These are phyloP conservation scores for Mycena latifolia DNA, from an alignment of 768 basidiomycete genomes.

Conservation along the genomic window DNA sequence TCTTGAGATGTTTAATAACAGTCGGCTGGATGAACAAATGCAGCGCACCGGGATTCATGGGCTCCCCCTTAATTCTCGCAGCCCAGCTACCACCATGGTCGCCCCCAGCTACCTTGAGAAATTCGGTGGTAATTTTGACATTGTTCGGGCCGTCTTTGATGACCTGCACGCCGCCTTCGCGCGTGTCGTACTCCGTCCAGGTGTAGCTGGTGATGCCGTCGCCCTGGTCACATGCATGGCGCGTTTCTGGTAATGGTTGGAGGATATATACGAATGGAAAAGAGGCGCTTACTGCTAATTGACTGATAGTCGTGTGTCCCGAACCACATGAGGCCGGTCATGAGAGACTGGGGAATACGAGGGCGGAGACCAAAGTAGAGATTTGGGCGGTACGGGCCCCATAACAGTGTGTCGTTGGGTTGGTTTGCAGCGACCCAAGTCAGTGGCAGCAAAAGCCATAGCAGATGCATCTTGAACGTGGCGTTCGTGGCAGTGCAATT, in stretches of 20 bases:
- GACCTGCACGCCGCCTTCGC: constrained; percentile 88
- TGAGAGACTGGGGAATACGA: constrained; percentile 86
- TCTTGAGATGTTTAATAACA: constrained; percentile 40
- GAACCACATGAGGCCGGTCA: constrained; percentile 96
- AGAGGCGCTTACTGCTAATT: constrained; percentile 62
- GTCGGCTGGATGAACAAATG: neutral
- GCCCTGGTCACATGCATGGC: constrained; percentile 91
- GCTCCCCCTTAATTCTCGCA: constrained; percentile 84
- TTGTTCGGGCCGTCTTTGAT: constrained; percentile 87
- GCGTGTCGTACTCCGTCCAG: constrained; percentile 89
- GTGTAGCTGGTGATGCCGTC: constrained; percentile 87
- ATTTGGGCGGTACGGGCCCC: constrained; percentile 92
- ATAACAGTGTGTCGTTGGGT: constrained; percentile 72
- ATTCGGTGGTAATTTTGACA: constrained; percentile 85
- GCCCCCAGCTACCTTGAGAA: constrained; percentile 88
- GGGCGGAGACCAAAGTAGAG: constrained; percentile 96
- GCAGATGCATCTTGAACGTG: constrained; percentile 52
- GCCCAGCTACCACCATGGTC: constrained; percentile 92
- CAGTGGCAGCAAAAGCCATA: constrained; percentile 62
- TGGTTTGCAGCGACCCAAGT: constrained; percentile 51
- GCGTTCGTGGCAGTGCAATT: neutral
- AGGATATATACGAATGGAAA: constrained; percentile 12
- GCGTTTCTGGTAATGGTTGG: constrained; percentile 61
- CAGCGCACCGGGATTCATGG: constrained; percentile 72
- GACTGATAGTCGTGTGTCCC: constrained; percentile 89